A percentile compares a stretch with the other conserved stretches of the same genome.
Evolutionary conservation across 2,329 filamentous ascomycete genomes (phyloP).

Genomic region (Fusarium sp.): DNA sequence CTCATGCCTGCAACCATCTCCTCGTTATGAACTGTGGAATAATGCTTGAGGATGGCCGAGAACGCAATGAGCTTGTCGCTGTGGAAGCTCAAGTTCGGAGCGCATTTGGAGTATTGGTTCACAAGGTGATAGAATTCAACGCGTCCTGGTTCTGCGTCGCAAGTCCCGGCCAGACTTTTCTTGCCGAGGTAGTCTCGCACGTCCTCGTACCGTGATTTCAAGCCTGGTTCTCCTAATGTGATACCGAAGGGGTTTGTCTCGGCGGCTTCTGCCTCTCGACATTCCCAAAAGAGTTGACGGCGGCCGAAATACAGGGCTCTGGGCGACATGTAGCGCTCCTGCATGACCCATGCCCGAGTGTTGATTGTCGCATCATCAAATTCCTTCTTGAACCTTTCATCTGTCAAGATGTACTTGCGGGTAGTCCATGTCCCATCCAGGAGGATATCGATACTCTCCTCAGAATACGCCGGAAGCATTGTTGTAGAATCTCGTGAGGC

Average conservation of each 20-base stretch:
- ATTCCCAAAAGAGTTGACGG: neutral
- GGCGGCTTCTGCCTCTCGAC: neutral
- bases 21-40: neutral
- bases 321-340: neutral
- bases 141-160: no score
- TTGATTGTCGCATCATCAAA: neutral
- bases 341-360: neutral
- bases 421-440: no score
- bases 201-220: neutral
- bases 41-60: neutral
- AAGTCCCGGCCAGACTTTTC: no score
- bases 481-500: neutral
- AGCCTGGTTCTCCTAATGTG: neutral
- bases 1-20: no score
- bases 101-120: neutral
- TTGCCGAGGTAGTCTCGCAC: neutral
- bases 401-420: neutral
- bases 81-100: neutral
- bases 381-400: rapidly evolving
- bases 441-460: no score
- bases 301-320: neutral
- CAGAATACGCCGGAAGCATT: neutral
- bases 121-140: neutral
- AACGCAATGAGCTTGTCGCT: neutral
- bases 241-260: neutral